phyloP scores from a whole-genome alignment of 805 yeast genomes.

The Hanseniaspora pseudoguilliermondii region DNA sequence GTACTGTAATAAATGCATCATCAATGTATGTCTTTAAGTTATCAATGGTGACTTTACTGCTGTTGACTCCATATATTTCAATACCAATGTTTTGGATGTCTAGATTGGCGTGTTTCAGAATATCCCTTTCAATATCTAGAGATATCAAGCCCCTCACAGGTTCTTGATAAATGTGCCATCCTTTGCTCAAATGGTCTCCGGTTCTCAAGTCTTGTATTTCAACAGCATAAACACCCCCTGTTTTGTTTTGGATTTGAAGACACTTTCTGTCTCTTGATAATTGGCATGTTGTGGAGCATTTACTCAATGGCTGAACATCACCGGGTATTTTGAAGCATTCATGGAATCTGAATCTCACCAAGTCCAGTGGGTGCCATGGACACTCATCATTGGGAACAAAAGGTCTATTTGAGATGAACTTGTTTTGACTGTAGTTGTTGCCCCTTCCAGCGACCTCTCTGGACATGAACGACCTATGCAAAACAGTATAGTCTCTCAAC shows the following conservation, averaged over 20 bases:
- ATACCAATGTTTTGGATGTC: constrained; percentile 1
- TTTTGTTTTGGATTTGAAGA: constrained; percentile 1
- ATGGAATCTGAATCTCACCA: constrained; percentile 65
- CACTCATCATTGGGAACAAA: constrained; percentile 49
- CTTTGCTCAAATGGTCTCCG: constrained; percentile 11
- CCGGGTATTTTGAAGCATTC: constrained; percentile 60
- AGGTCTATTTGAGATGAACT: constrained; percentile 1
- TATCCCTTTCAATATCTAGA: constrained; percentile 18
- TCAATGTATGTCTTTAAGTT: not conserved
- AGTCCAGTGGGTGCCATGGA: constrained; percentile 76
- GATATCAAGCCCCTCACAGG: constrained; percentile 23
- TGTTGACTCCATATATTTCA: constrained; percentile 2
- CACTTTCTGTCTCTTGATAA: not conserved
- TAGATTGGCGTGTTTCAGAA: not conserved
- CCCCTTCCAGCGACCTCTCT: constrained; percentile 54
- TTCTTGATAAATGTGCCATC: constrained; percentile 5
- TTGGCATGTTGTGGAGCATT: not conserved
- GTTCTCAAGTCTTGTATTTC: constrained; percentile 11
- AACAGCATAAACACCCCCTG: constrained; percentile 6
- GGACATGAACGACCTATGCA: constrained; percentile 72
- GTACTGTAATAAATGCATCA: constrained; percentile 15
- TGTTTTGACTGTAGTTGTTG: constrained; percentile 21
- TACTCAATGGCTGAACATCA: not conserved
- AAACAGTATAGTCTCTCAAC: constrained; percentile 70
- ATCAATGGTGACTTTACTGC: constrained; percentile 12